Percentiles rank a stretch among this genome's conserved stretches.
phyloP scores from a whole-genome alignment of 306 rosid species.

The Canavalia ensiformis region DNA sequence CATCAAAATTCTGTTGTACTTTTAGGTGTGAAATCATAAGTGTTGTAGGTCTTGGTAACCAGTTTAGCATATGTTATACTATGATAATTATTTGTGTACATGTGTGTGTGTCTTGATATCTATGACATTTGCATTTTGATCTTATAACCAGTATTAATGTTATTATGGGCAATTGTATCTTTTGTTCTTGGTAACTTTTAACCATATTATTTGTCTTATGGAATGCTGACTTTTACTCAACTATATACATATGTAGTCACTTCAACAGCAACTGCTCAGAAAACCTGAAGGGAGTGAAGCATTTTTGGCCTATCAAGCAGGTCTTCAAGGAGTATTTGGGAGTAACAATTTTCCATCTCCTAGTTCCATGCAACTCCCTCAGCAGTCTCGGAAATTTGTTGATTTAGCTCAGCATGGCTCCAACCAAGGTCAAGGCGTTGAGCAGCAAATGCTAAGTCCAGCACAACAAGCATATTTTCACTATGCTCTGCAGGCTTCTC shows the following conservation, averaged over 20 bases:
- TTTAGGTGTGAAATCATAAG: constrained; percentile 28
- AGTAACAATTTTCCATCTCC: constrained; percentile 72
- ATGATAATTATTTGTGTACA: constrained; percentile 21
- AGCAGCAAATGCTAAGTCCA: constrained; percentile 78
- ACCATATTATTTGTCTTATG: constrained; percentile 30
- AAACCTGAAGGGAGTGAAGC: constrained; percentile 92
- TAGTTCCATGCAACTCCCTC: constrained; percentile 72
- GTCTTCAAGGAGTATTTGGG: constrained; percentile 74
- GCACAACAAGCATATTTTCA: constrained; percentile 87
- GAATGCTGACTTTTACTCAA: constrained; percentile 39
- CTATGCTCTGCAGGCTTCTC: constrained; percentile 81
- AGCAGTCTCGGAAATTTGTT: constrained; percentile 76
- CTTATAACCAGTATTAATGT: background rate
- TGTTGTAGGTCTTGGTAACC: constrained; percentile 25
- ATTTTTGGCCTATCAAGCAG: constrained; percentile 77
- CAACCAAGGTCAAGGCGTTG: constrained; percentile 77
- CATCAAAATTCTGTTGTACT: constrained; percentile 24
- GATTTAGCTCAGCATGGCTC: constrained; percentile 81
- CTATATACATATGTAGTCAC: constrained; percentile 63
- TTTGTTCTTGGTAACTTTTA: constrained; percentile 27
- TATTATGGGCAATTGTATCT: background rate
- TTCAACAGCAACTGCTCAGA: constrained; percentile 83
- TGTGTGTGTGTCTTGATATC: constrained; percentile 36
- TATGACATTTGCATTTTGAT: constrained; percentile 2
- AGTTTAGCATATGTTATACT: constrained; percentile 24